Evolutionary conservation across 805 yeast species (phyloP).

Genomic region (Candida boleticola): DNA sequence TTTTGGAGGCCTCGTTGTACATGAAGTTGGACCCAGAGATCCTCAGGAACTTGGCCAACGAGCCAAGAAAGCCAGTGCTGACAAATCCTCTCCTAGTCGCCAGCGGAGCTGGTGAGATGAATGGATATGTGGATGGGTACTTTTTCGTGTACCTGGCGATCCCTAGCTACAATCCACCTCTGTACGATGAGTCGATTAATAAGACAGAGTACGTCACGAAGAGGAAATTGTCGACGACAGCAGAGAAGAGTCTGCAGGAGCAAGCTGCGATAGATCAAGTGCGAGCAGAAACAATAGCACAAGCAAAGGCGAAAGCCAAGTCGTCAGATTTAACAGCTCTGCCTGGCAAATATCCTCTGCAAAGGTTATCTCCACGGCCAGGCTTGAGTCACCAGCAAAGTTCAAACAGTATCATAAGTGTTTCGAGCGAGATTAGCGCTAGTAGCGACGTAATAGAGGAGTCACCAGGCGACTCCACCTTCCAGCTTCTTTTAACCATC

Average conservation of each 20-base stretch:
- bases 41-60: constrained; percentile 59
- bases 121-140: constrained; percentile 76
- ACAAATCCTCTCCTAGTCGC: constrained; percentile 72
- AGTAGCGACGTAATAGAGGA: neutral
- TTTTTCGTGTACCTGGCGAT: constrained; percentile 66
- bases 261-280: no score
- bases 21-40: constrained; percentile 58
- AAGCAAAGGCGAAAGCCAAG: neutral
- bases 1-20: constrained; percentile 68
- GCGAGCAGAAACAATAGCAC: neutral
- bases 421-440: neutral
- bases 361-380: neutral
- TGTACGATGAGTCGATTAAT: constrained; percentile 36
- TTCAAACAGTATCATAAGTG: neutral
- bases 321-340: neutral
- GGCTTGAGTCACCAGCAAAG: neutral
- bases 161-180: constrained; percentile 62
- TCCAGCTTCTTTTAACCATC: constrained; percentile 44
- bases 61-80: constrained; percentile 58
- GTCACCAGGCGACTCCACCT: constrained; percentile 19
- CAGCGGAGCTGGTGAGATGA: constrained; percentile 74
- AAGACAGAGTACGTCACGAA: neutral
- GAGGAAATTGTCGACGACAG: neutral
- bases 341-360: neutral
- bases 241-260: no score